A percentile compares a stretch with the other conserved stretches of the same genome.
Evolutionary conservation across 768 basidiomycete species (phyloP).

Genomic region (Hygrocybe punicea): DNA sequence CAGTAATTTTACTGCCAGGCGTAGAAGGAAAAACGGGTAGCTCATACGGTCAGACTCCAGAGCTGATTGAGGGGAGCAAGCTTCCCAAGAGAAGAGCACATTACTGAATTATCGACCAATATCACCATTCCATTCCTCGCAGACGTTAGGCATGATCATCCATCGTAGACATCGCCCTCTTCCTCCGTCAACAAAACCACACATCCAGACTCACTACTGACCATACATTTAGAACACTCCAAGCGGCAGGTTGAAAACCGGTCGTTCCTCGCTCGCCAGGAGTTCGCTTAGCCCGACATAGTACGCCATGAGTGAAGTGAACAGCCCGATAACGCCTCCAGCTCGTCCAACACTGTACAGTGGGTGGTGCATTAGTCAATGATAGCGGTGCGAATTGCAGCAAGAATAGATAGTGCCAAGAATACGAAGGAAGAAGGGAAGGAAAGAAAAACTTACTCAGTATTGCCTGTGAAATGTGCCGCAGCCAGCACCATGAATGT

Average conservation of each 20-base stretch:
- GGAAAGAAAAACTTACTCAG: background rate
- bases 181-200: too few relatives aligned
- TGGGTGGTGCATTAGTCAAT: background rate
- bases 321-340: conserved; percentile 46
- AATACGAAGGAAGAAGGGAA: background rate
- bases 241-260: conserved; percentile 41
- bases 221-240: conserved; percentile 34
- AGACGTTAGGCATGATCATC: too few relatives aligned
- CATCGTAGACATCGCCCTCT: too few relatives aligned
- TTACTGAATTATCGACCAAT: too few relatives aligned
- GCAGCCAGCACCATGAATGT: conserved; percentile 44
- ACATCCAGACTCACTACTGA: too few relatives aligned
- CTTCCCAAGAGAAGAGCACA: too few relatives aligned
- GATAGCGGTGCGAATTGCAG: background rate
- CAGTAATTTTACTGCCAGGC: too few relatives aligned
- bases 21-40: too few relatives aligned
- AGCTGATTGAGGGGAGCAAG: too few relatives aligned
- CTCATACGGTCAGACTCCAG: too few relatives aligned
- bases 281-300: conserved; percentile 47
- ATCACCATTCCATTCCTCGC: too few relatives aligned
- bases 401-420: background rate
- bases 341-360: conserved; percentile 16
- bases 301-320: conserved; percentile 48
- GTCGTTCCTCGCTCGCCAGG: conserved; percentile 38
- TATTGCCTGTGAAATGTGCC: conserved; percentile 34